A percentile compares a stretch with the other conserved stretches of the same genome.
Conservation (phyloP, 345 rosid species). For the Raphanus sativus region DNA sequence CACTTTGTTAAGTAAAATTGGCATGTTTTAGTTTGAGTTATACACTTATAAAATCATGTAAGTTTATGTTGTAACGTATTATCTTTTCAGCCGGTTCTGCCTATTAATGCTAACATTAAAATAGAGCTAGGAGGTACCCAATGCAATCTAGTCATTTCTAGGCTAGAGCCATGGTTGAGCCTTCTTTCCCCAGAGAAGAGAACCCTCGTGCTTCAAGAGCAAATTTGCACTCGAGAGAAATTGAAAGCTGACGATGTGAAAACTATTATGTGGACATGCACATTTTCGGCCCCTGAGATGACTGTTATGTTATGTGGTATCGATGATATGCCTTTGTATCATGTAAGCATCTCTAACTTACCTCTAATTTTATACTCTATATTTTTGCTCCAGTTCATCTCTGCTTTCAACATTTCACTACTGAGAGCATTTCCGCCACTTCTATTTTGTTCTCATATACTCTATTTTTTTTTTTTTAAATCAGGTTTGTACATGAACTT, state of each 20-base stretch:
- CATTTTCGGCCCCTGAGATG: slow-evolving; percentile 95
- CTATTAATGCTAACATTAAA: slow-evolving; percentile 83
- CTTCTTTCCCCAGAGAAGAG: slow-evolving; percentile 60
- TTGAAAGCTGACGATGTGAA: slow-evolving; percentile 51
- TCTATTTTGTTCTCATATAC: too few relatives aligned
- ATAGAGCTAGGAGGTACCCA: slow-evolving; percentile 90
- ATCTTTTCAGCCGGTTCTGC: slow-evolving; percentile 62
- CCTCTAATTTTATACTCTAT: too few relatives aligned
- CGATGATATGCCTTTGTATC: slow-evolving; percentile 66
- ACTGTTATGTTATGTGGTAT: slow-evolving; percentile 60
- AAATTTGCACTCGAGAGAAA: slow-evolving; percentile 41
- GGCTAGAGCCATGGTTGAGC: slow-evolving; percentile 76
- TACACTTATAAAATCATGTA: background rate
- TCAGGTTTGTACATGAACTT: too few relatives aligned
- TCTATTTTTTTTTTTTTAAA: too few relatives aligned
- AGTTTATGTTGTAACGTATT: slow-evolving; percentile 12
- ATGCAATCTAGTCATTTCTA: slow-evolving; percentile 65
- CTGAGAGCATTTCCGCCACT: too few relatives aligned
- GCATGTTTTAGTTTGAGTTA: slow-evolving; percentile 1
- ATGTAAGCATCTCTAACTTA: slow-evolving; percentile 46
- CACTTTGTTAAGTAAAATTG: background rate
- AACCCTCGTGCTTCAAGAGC: slow-evolving; percentile 62
- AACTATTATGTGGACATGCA: slow-evolving; percentile 83
- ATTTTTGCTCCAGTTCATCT: too few relatives aligned
- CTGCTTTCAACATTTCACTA: too few relatives aligned